Conservation (phyloP, 75 land plant species). For the Cunninghamia lanceolata region DNA sequence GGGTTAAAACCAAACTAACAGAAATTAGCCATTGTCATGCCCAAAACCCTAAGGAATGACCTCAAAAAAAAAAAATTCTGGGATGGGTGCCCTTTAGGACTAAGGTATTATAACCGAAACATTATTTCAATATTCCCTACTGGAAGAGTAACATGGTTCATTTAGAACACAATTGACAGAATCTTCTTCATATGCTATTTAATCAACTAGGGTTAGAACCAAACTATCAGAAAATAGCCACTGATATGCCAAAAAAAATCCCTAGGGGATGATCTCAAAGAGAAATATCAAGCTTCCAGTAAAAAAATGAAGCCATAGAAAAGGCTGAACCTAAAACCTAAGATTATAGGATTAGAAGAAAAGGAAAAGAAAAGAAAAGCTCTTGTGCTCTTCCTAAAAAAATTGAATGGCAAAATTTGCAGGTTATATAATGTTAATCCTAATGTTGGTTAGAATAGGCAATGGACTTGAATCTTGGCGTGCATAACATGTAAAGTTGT, state of each 20-base stretch:
- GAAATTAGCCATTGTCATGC: neutral
- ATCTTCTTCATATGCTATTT: neutral
- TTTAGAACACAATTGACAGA: neutral
- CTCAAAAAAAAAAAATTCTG: neutral
- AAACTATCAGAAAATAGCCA: too few relatives aligned
- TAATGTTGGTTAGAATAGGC: neutral
- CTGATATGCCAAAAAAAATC: neutral
- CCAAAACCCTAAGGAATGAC: neutral
- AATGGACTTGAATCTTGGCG: neutral
- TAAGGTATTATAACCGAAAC: too few relatives aligned
- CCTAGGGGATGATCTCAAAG: neutral
- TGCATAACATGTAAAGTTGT: conserved; percentile 20
- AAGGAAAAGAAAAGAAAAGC: neutral
- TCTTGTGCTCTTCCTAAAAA: neutral
- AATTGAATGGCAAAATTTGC: neutral
- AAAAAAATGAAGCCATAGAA: neutral
- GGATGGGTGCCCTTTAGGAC: too few relatives aligned
- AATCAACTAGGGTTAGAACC: neutral
- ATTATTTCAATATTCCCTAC: too few relatives aligned
- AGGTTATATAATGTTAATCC: neutral
- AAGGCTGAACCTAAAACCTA: neutral
- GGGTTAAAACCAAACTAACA: neutral
- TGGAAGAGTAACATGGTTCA: neutral
- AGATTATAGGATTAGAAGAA: neutral
- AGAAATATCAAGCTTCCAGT: neutral